These are phyloP conservation scores for Durusdinium trenchii DNA, from an alignment of 73 alveolate genomes.

Conservation along the genomic window DNA sequence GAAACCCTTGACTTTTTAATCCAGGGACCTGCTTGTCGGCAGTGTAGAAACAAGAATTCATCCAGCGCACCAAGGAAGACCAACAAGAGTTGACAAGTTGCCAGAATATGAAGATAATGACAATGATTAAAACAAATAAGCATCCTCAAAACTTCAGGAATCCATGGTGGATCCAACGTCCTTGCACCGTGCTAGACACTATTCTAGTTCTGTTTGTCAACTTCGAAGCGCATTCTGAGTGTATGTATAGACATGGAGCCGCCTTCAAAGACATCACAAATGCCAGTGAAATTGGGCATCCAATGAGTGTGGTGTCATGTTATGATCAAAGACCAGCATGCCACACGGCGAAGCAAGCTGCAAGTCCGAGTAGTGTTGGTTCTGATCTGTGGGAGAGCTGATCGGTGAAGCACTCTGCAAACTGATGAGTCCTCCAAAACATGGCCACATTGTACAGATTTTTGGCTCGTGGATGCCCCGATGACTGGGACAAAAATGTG, in stretches of 20 bases:
- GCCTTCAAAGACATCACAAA: neutral
- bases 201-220: neutral
- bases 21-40: neutral
- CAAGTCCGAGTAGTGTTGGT: neutral
- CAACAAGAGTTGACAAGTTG: neutral
- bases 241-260: conserved; percentile 1
- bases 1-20: neutral
- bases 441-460: neutral
- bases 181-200: neutral
- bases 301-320: too few species aligned
- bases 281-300: neutral
- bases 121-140: too few species aligned
- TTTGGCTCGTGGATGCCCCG: too few species aligned
- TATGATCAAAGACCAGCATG: neutral
- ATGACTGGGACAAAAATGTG: too few species aligned
- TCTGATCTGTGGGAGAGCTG: neutral
- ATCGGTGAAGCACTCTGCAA: conserved; percentile 23
- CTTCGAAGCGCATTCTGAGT: neutral
- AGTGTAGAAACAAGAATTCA: neutral
- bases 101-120: neutral
- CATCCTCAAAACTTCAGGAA: neutral
- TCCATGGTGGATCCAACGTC: neutral
- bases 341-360: conserved; percentile 38
- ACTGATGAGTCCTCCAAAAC: neutral
- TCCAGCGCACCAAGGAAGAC: neutral